Evolutionary conservation across 2,329 filamentous ascomycete species (phyloP), one percentile per base, ranked within the genome.

Genomic region (Fusarium palustre): DNA sequence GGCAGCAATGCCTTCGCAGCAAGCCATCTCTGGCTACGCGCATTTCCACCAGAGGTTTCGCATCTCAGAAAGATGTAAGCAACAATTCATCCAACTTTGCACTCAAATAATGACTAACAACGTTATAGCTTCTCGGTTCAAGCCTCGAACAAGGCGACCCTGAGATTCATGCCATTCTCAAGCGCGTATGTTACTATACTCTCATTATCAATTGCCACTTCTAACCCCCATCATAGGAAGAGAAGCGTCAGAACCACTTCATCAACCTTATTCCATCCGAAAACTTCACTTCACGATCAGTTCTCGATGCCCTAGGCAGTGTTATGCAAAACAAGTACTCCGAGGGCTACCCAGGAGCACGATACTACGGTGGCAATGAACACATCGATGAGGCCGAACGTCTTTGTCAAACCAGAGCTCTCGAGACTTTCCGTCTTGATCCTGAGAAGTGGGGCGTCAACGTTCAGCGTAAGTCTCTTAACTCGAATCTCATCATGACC

Each of bases 291-390:
- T 96, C 93, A 7, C 91, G 94, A 80, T 92, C 93, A 25, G 93
- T 97, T 22, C 88, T 97, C 58, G 93, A 97, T 83, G 92, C 93
- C 31, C 84, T 97, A 64, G 93, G 93, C 71, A 96, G 92, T 84
- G 91, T 93, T 55, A 97, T 97, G 93, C 93, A 96, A 80, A 97
- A 97, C 82, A 97, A 98, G 81, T 98, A 98, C 84, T 97, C 94
- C 1, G 95, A 98, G 81, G 95, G 95, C 49, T 98, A 98, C 76
- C 95, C 94, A 25, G 94, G 94, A 64, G 94, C 94, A 63, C 86
- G 94, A 78, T 97, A 97, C 84, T 97, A 97, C 78, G 94, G 94
- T 52, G 94, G 94, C 69, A 97, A 97, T 80, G 92, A 97, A 81
- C 92, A 94, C 79, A 97, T 97, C 75, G 94, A 97, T 76, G 88